Conservation (phyloP, 345 rosid species). For the Combretum micranthum region DNA sequence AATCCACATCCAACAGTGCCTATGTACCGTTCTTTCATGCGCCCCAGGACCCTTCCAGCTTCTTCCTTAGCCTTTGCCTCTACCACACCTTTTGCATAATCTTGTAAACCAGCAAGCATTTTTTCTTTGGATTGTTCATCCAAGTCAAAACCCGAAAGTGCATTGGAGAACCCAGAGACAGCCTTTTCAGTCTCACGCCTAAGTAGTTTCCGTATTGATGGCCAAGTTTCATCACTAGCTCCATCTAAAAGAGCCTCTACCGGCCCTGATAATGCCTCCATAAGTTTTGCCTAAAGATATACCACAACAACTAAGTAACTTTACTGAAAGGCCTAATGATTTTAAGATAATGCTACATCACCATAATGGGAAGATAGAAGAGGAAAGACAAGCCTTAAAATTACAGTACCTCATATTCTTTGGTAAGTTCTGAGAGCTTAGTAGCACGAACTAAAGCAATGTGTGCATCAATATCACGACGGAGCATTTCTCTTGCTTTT, state of each 20-base stretch:
- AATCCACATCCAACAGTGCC: no score
- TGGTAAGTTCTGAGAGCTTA: conserved; percentile 72
- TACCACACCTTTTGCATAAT: conserved; percentile 64
- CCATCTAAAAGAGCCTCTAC: conserved; percentile 92
- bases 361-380: neutral
- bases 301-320: conserved; percentile 9
- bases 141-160: conserved; percentile 74
- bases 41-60: conserved; percentile 77
- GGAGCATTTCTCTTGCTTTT: conserved; percentile 68
- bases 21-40: conserved; percentile 85
- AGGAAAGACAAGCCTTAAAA: neutral
- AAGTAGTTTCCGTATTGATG: conserved; percentile 74
- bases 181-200: conserved; percentile 59
- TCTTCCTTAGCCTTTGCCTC: conserved; percentile 90
- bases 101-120: conserved; percentile 51
- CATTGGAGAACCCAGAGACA: conserved; percentile 54
- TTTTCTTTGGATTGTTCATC: conserved; percentile 53
- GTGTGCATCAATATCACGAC: conserved; percentile 83
- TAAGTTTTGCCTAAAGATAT: conserved; percentile 60
- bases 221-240: conserved; percentile 83
- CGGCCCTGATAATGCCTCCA: conserved; percentile 68
- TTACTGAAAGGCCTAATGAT: no score
- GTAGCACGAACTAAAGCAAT: conserved; percentile 69
- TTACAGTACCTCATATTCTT: conserved; percentile 62
- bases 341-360: neutral